These are phyloP conservation scores for Solanum piurae DNA, from an alignment of 257 asterid genomes.

Conservation along the genomic window DNA sequence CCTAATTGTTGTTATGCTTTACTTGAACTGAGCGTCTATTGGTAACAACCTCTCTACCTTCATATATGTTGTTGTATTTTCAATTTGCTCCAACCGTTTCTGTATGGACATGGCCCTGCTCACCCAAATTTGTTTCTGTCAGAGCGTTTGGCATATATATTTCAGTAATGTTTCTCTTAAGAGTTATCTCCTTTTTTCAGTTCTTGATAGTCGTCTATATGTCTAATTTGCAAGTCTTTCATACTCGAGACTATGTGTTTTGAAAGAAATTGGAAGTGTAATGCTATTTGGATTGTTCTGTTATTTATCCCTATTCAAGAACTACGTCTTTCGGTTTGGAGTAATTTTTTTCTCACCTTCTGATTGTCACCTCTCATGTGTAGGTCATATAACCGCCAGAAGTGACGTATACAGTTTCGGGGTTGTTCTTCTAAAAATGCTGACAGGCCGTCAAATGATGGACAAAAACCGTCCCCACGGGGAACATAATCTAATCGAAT, in stretches of 20 bases:
- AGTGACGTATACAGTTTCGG: constrained; percentile 37
- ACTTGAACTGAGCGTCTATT: not conserved
- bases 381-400: constrained; percentile 31
- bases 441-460: constrained; percentile 24
- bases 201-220: not conserved
- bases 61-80: not conserved
- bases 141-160: not conserved
- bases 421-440: constrained; percentile 34
- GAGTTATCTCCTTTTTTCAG: not conserved
- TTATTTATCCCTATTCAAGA: not conserved
- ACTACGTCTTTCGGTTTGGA: not conserved
- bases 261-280: not conserved
- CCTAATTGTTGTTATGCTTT: not conserved
- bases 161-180: not conserved
- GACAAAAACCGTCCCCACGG: constrained; percentile 30
- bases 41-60: not conserved
- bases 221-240: not conserved
- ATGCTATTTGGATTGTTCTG: not conserved
- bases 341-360: not conserved
- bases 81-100: not conserved
- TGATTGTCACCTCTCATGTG: constrained; percentile 1
- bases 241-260: not conserved
- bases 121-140: not conserved
- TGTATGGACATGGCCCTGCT: not conserved
- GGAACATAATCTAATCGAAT: constrained; percentile 31